Evolutionary conservation across 768 basidiomycete species (phyloP).

Genomic region (Lanmaoa pseudosensibilis): DNA sequence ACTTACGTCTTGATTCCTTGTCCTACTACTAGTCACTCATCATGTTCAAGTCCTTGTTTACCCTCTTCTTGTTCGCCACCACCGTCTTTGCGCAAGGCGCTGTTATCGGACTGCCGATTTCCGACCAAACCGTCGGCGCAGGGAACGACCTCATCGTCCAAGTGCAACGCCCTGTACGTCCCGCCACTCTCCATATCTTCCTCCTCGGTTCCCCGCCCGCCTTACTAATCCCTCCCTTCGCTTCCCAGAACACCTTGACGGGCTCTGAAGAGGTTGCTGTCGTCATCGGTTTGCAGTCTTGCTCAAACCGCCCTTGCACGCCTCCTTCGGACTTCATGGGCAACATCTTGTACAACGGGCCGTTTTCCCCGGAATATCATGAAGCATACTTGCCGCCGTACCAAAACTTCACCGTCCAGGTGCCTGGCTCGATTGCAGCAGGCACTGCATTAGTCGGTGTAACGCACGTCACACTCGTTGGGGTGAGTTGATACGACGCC

Average conservation of each 20-base stretch:
- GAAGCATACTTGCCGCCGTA: slow-evolving; percentile 36
- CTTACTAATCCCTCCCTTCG: neutral
- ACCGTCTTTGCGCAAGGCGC: slow-evolving; percentile 43
- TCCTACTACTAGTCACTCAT: neutral
- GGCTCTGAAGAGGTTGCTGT: slow-evolving; percentile 46
- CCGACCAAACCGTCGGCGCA: slow-evolving; percentile 29
- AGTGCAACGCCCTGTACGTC: slow-evolving; percentile 48
- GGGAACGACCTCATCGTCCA: slow-evolving; percentile 45
- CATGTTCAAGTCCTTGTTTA: slow-evolving; percentile 20
- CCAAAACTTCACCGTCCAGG: slow-evolving; percentile 45
- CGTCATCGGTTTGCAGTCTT: slow-evolving; percentile 45
- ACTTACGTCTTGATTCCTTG: neutral
- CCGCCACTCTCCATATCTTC: neutral
- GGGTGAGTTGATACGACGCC: slow-evolving; percentile 33
- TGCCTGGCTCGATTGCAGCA: slow-evolving; percentile 31
- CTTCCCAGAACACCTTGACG: slow-evolving; percentile 36
- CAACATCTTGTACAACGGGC: slow-evolving; percentile 47
- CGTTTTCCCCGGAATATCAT: slow-evolving; percentile 39
- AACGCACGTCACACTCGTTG: slow-evolving; percentile 39
- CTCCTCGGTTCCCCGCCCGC: neutral
- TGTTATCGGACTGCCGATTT: slow-evolving; percentile 40
- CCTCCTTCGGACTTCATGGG: slow-evolving; percentile 37
- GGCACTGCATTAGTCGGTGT: slow-evolving; percentile 40
- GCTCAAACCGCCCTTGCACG: slow-evolving; percentile 28
- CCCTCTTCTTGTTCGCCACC: slow-evolving; percentile 31